Percentiles rank a stretch among this genome's conserved stretches.
phyloP scores from a whole-genome alignment of 768 basidiomycete genomes.

The Boletus edulis region DNA sequence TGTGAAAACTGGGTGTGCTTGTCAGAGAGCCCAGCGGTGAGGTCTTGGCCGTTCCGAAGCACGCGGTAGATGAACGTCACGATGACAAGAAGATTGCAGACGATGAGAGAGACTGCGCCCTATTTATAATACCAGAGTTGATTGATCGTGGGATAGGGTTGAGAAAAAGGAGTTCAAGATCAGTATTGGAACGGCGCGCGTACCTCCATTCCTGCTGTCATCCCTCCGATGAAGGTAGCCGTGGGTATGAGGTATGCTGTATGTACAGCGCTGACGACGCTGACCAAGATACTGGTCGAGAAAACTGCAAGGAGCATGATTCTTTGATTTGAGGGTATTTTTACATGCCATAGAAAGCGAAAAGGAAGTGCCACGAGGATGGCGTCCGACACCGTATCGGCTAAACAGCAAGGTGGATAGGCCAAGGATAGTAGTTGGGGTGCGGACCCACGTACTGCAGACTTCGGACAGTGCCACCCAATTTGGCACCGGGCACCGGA shows the following conservation, averaged over 20 bases:
- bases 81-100: conserved; percentile 42
- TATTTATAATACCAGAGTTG: conserved; percentile 4
- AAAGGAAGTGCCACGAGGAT: conserved; percentile 47
- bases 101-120: conserved; percentile 38
- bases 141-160: neutral
- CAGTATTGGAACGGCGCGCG: neutral
- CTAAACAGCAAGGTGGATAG: conserved; percentile 24
- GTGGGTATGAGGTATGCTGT: conserved; percentile 39
- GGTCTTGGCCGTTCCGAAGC: conserved; percentile 6
- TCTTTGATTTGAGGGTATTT: conserved; percentile 39
- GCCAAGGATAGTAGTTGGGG: neutral
- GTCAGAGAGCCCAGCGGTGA: neutral
- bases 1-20: conserved; percentile 2
- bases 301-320: conserved; percentile 45
- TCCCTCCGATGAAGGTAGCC: neutral
- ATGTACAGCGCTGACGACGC: conserved; percentile 43
- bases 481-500: conserved; percentile 43
- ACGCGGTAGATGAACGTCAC: conserved; percentile 34
- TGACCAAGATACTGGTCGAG: conserved; percentile 52
- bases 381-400: conserved; percentile 46
- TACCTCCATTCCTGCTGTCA: conserved; percentile 45
- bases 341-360: conserved; percentile 42
- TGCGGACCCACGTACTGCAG: conserved; percentile 38
- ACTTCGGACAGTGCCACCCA: conserved; percentile 54
- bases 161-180: neutral